Conservation (phyloP, 805 yeast species). For the Candida nonsorbophila region DNA sequence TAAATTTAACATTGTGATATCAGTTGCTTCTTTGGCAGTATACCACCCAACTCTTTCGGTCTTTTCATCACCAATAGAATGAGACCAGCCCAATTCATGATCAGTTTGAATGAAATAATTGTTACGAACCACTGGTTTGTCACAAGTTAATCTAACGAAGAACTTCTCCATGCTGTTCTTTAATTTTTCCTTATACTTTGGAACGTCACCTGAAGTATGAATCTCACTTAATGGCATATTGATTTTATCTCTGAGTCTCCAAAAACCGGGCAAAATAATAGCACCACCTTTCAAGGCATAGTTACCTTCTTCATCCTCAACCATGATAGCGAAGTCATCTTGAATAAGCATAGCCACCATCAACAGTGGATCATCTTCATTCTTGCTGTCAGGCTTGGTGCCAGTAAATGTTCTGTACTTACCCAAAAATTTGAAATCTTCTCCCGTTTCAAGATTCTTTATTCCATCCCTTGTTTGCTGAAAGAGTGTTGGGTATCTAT, state of each 20-base stretch:
- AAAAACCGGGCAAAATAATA: conserved; percentile 61
- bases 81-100: conserved; percentile 58
- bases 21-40: conserved; percentile 48
- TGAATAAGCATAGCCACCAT: conserved; percentile 55
- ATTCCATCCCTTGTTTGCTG: conserved; percentile 40
- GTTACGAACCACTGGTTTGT: conserved; percentile 62
- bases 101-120: conserved; percentile 65
- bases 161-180: conserved; percentile 63
- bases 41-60: conserved; percentile 56
- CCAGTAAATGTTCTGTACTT: conserved; percentile 18
- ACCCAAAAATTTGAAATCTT: conserved; percentile 30
- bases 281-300: conserved; percentile 58
- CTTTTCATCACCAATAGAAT: conserved; percentile 55
- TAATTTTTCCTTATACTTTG: conserved; percentile 55
- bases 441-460: conserved; percentile 50
- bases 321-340: conserved; percentile 65
- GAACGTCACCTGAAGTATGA: conserved; percentile 66
- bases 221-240: conserved; percentile 51
- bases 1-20: conserved; percentile 44
- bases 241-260: conserved; percentile 61
- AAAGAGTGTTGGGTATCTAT: conserved; percentile 54
- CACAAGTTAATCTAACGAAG: conserved; percentile 50
- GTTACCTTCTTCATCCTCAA: conserved; percentile 54
- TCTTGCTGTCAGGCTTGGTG: conserved; percentile 7
- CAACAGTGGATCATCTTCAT: conserved; percentile 48